Evolutionary conservation across 306 rosid genomes (phyloP), one percentile per base, ranked within the genome.

Genomic region (Dryas drummondii): DNA sequence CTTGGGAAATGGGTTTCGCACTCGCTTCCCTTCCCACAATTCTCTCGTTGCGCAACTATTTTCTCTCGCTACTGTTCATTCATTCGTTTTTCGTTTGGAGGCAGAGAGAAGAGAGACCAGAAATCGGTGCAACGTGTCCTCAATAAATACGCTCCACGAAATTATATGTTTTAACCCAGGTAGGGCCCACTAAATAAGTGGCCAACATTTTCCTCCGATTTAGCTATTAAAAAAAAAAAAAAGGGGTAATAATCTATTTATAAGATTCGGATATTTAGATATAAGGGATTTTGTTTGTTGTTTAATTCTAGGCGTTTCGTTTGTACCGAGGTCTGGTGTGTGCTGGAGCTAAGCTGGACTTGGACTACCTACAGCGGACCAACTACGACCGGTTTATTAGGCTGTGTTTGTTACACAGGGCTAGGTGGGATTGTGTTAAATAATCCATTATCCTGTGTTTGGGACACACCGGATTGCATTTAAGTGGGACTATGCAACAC

Each of bases 71-170:
- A 15, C 72, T 46, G 62, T 13, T 55, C 17, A 15, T 47, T 41
- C 49, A 19, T 37, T 16, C 5, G 1, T 70, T 62, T 40, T 5
- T 63, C 5, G 16, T 0, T 0, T 0, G 0, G 22, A 19, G 0
- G 0, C 0, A 0, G 0, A 0, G 0, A 19, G 0, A 19, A 0
- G 0, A 0, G 22, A 19, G 0, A 0, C 0, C 22, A 66, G 26
- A 66, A 52, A 17, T 57, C n/a, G 44, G 50, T 50, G 83, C 52
- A 65, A 75, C 78, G 69, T 79, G 81, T 59, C 14, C 27, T 63
- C 1, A 54, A 0, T 0, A n/a, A 27, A 32, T 1, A n/a, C 47
- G 69, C 59, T 27, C 5, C 54, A 15, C 56, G 45, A 72, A 58
- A 58, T 57, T 45, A 26, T 42, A 42, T 7, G 5, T 22, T 22